Percentiles rank a stretch among this genome's conserved stretches.
These are phyloP conservation scores for Umbelopsis ramanniana DNA, from an alignment of 192 early-diverging fungal species.

Conservation along the genomic window DNA sequence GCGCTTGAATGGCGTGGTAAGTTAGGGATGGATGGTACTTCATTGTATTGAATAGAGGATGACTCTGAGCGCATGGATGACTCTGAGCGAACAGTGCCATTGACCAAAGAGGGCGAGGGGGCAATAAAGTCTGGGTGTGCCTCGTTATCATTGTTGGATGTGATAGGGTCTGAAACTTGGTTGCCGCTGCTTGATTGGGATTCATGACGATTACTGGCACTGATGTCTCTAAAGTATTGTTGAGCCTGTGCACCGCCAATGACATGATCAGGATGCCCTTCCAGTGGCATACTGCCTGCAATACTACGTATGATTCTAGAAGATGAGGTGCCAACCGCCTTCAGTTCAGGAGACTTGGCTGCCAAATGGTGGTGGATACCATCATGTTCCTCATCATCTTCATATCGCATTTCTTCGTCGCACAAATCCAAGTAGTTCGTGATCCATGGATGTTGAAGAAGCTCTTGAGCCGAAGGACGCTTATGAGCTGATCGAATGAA, in stretches of 20 bases:
- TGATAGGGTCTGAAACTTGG: not conserved
- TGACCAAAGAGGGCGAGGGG: not conserved
- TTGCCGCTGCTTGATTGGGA: not conserved
- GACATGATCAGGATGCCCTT: constrained; percentile 23
- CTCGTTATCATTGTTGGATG: not conserved
- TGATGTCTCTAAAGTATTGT: constrained; percentile 27
- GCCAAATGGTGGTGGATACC: not conserved
- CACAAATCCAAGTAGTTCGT: constrained; percentile 40
- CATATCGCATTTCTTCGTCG: not conserved
- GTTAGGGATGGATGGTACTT: not conserved
- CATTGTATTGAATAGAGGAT: not conserved
- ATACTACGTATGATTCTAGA: constrained; percentile 26
- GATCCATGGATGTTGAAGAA: constrained; percentile 79
- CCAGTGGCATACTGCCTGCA: constrained; percentile 27
- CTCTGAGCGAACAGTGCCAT: not conserved
- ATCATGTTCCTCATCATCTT: not conserved
- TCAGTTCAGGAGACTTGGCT: constrained; percentile 3
- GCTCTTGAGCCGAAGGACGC: constrained; percentile 75
- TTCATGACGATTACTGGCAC: constrained; percentile 8
- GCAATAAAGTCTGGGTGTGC: not conserved
- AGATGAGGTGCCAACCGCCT: not conserved
- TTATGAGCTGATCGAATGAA: constrained; percentile 72
- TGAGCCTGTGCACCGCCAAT: constrained; percentile 29
- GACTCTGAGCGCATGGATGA: constrained; percentile 7
- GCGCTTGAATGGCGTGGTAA: not conserved